Base-by-base conservation (phyloP, 75 land plant species). In the Picea glauca region DNA sequence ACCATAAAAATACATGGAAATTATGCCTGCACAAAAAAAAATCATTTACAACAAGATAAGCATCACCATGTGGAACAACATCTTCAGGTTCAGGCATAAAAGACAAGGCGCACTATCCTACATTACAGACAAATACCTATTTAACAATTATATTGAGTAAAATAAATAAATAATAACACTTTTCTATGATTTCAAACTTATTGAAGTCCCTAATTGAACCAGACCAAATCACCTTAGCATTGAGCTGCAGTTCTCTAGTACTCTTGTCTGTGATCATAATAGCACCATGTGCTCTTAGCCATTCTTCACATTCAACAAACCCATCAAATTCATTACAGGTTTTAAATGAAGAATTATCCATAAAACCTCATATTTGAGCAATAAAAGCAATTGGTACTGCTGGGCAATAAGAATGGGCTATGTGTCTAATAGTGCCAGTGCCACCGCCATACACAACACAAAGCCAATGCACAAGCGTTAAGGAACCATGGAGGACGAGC, bases 31-130 rank as follows among this genome's bases (percentile, higher is more conserved):
- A 96, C 81, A 26, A 26, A 62, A 97, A 72, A 76, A 97, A 97
- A 73, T 97, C 98, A 80, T 97, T 93, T 61, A 97, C 91, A 23
- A 92, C 99, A 72, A 97, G 96, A 80, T 77, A 91, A 9, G 91
- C 85, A 83, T 97, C 99, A 35, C 99, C 99, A 87, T 97, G 99
- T 11, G 99, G 80, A 68, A 97, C 99, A 58, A 92, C 93, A 80
- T 97, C 98, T 79, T 94, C 98, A n/a, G 96, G 99, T 58, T 97
- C 99, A 0, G 98, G 99, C 94, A 94, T 93, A 81, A 81, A 8
- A 97, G 88, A 79, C 82, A 90, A 20, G 98, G 77, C 7, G 90
- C 81, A 13, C 90, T 89, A 76, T 85, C 91, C 98, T 95, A 84
- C 80, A 82, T 0, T 76, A 74, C 30, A 79, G 1, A 66, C 13